Percentiles rank a stretch among this genome's conserved stretches.
phyloP scores from a whole-genome alignment of 2,329 filamentous ascomycete species.

The Rasamsonia emersonii region DNA sequence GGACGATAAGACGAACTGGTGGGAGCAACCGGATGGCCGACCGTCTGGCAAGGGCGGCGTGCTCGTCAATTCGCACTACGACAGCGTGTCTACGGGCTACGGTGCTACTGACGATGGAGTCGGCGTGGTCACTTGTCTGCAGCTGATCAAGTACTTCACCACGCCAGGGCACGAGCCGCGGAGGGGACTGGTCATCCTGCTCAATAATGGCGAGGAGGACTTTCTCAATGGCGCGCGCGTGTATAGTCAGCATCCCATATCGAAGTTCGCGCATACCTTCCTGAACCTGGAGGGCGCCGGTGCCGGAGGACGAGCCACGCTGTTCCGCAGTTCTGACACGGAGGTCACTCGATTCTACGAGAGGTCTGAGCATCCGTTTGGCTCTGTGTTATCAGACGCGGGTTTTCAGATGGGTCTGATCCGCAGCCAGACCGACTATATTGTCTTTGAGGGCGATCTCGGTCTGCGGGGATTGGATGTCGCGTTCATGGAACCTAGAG shows the following conservation, averaged over 20 bases:
- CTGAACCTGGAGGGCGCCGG: constrained; percentile 93
- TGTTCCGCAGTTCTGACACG: constrained; percentile 82
- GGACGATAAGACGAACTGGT: constrained; percentile 67
- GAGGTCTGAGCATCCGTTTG: constrained; percentile 66
- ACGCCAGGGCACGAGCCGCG: constrained; percentile 61
- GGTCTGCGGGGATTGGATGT: constrained; percentile 85
- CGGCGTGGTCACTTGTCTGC: constrained; percentile 75
- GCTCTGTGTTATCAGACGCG: constrained; percentile 71
- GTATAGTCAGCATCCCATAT: constrained; percentile 74
- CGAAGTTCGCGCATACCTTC: constrained; percentile 75
- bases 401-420: constrained; percentile 74
- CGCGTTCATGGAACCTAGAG: constrained; percentile 79
- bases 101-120: constrained; percentile 93
- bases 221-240: constrained; percentile 78
- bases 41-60: constrained; percentile 63
- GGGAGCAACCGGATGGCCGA: constrained; percentile 45
- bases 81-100: constrained; percentile 83
- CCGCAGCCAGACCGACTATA: constrained; percentile 81
- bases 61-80: constrained; percentile 90
- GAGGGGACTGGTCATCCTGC: constrained; percentile 70
- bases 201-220: constrained; percentile 97
- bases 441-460: constrained; percentile 66
- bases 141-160: constrained; percentile 81
- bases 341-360: constrained; percentile 76
- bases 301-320: constrained; percentile 74